Evolutionary conservation across 352 stramenopile genomes (phyloP), one percentile per base, ranked within the genome.

Genomic region (Phytophthora crassamura): DNA sequence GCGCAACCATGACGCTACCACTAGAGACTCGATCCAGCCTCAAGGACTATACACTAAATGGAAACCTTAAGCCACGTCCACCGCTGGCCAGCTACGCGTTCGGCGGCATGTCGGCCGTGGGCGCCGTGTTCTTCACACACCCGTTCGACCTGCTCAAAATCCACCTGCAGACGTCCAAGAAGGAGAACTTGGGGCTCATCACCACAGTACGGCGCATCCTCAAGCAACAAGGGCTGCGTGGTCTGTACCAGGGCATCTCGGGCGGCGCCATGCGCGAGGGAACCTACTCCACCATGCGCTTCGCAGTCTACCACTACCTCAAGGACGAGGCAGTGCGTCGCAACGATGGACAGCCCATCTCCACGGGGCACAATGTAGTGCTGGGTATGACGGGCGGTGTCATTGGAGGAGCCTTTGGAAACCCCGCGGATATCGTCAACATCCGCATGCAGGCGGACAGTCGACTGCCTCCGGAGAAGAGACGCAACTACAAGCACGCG

Each of bases 61-160:
- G 22, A 28, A 28, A 2, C 34, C 20, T 36, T 41, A 68, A 63
- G 34, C 38, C 59, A 2, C 71, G 52, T 11, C 77, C 82, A 22
- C 84, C 86, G 39, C 64, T 88, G 12, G 77, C 72, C 65, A 90
- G 84, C 67, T 94, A 93, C 69, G 50, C 59, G 33, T 91, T 94
- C 61, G 86, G 86, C 33, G 86, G 86, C n/a, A 42, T 89, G 35
- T 89, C 86, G 45, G 84, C 86, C n/a, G 85, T 94, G 4, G 82
- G 84, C 36, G 84, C 86, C 50, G 86, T 91, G 48, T 93, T 91
- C 77, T 94, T 94, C 73, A 94, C 86, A 50, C 86, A 94, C 59
- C 84, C 84, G 60, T 93, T 94, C 53, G 86, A 94, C 61, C 57
- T 94, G 53, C 74, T 94, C 47, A 94, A 94, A 43, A 84, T 94